Conservation (phyloP, 805 yeast genomes). For the Kluyveromyces nonfermentans region DNA sequence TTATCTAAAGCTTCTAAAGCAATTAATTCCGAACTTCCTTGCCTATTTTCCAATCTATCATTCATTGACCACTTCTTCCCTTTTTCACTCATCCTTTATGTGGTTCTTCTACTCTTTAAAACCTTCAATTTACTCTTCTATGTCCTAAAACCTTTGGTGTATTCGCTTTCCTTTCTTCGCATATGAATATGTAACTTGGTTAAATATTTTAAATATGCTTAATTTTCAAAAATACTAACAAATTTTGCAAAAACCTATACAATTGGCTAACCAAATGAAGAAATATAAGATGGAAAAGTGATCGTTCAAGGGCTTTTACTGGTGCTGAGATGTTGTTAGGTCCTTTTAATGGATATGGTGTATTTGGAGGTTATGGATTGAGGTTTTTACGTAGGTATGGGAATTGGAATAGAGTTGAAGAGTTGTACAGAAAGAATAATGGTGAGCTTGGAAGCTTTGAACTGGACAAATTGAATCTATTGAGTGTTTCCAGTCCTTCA, state of each 20-base stretch:
- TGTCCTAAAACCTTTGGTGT: neutral
- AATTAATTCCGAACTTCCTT: conserved; percentile 9
- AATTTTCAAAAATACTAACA: neutral
- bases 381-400: neutral
- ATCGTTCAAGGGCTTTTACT: neutral
- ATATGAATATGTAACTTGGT: neutral
- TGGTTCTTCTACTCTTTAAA: neutral
- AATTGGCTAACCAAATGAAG: neutral
- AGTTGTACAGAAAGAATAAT: neutral
- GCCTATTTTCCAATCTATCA: neutral
- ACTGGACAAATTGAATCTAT: neutral
- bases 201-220: neutral
- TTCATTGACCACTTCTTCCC: neutral
- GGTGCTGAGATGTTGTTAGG: neutral
- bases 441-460: neutral
- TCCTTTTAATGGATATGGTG: neutral
- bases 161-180: neutral
- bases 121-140: neutral
- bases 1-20: conserved; percentile 20
- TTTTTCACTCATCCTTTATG: neutral
- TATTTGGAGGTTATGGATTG: neutral
- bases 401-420: neutral
- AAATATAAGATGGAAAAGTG: neutral
- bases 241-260: neutral
- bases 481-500: neutral